phyloP scores from a whole-genome alignment of 179 eudicot species.

The Camellia oleifera region DNA sequence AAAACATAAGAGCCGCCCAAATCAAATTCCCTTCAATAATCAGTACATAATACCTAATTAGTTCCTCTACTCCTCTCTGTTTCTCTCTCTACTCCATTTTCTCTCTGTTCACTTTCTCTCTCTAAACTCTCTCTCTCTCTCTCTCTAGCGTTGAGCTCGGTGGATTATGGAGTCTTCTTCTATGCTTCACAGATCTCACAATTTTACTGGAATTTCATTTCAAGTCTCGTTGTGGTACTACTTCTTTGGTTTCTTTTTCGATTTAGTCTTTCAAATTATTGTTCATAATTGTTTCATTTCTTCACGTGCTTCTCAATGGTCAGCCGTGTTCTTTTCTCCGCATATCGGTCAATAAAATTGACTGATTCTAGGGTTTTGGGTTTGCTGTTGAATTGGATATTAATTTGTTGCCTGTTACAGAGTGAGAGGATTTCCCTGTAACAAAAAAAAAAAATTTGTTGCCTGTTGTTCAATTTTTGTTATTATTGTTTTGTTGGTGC shows the following conservation, averaged over 20 bases:
- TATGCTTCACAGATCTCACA: conserved; percentile 11
- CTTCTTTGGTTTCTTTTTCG: not conserved
- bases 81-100: not conserved
- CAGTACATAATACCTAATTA: not conserved
- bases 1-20: not conserved
- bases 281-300: not conserved
- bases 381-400: not conserved
- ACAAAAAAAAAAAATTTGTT: not conserved
- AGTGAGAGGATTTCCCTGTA: too few species aligned
- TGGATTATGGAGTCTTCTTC: not conserved
- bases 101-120: not conserved
- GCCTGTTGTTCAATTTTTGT: not conserved
- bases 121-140: not conserved
- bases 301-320: not conserved
- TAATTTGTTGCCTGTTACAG: not conserved
- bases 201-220: not conserved
- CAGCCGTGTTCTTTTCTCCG: not conserved
- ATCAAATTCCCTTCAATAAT: not conserved
- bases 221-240: not conserved
- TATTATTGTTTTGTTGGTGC: not conserved
- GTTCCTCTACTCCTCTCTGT: not conserved
- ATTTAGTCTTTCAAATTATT: not conserved
- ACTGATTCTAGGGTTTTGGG: conserved; percentile 2
- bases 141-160: conserved; percentile 5
- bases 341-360: not conserved